These are phyloP conservation scores for Oldenlandia corymbosa DNA, from an alignment of 257 asterid genomes.

Conservation along the genomic window DNA sequence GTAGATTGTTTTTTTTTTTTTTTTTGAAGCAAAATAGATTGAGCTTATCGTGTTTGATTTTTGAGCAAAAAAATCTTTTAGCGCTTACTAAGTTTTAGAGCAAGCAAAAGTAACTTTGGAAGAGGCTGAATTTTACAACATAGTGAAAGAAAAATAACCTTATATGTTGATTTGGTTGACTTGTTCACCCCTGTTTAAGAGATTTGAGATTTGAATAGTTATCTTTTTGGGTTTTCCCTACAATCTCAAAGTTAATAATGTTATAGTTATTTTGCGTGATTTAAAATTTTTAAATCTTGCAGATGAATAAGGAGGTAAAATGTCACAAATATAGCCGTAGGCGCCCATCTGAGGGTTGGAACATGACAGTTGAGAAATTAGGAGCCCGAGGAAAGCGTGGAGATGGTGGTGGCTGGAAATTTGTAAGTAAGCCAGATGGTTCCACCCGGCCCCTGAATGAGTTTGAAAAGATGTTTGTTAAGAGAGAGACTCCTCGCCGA, in stretches of 20 bases:
- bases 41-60: no score
- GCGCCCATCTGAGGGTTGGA: conserved; percentile 92
- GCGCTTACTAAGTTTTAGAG: no score
- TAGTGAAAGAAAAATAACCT: neutral
- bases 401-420: conserved; percentile 85
- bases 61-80: no score
- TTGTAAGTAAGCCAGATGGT: conserved; percentile 76
- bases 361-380: conserved; percentile 74
- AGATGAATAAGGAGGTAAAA: conserved; percentile 69
- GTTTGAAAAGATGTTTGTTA: conserved; percentile 72
- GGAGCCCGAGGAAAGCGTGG: conserved; percentile 80
- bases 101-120: no score
- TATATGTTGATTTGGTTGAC: neutral
- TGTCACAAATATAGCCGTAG: conserved; percentile 84
- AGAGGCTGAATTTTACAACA: no score
- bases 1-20: no score
- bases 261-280: neutral
- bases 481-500: conserved; percentile 81
- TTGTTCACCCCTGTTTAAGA: neutral
- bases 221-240: neutral
- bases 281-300: conserved; percentile 9
- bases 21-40: no score
- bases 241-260: neutral
- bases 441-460: conserved; percentile 82
- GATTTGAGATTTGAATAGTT: neutral